These are phyloP conservation scores for Pezicula carpinea DNA, from an alignment of 2,329 filamentous ascomycete genomes.

Conservation along the genomic window DNA sequence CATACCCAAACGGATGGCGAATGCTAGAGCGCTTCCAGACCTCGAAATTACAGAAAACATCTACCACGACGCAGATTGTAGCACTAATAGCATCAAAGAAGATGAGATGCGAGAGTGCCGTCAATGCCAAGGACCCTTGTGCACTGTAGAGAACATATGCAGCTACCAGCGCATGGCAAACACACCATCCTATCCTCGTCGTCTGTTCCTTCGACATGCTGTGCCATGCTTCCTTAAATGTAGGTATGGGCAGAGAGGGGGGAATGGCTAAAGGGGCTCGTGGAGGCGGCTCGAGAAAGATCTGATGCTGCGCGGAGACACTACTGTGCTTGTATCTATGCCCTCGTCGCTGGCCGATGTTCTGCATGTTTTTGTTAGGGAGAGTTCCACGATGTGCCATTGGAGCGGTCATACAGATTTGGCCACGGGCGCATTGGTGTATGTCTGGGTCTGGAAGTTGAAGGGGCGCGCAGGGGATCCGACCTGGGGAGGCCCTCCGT, in stretches of 20 bases:
- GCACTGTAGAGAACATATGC: conserved; percentile 82
- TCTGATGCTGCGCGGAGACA: conserved; percentile 82
- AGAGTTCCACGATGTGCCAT: conserved; percentile 10
- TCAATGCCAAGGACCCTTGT: conserved; percentile 82
- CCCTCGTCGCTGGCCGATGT: conserved; percentile 84
- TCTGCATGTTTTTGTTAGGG: conserved; percentile 45
- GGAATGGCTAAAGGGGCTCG: conserved; percentile 84
- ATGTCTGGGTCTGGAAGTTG: conserved; percentile 85
- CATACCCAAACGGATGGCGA: conserved; percentile 77
- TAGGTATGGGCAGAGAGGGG: conserved; percentile 87
- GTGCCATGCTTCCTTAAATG: conserved; percentile 77
- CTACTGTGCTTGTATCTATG: conserved; percentile 98
- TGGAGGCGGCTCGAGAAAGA: conserved; percentile 87
- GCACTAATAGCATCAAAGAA: conserved; percentile 95
- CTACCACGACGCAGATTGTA: conserved; percentile 84
- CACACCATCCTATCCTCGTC: conserved; percentile 78
- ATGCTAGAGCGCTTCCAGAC: conserved; percentile 93
- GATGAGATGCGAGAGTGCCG: conserved; percentile 85
- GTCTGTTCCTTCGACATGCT: conserved; percentile 90
- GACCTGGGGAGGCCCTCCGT: conserved; percentile 26
- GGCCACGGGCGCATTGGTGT: conserved; percentile 64
- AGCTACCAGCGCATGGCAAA: conserved; percentile 80
- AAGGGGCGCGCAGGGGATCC: conserved; percentile 58
- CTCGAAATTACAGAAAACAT: conserved; percentile 94
- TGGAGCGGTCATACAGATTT: conserved; percentile 60